Percentiles rank a stretch among this genome's conserved stretches.
phyloP scores from a whole-genome alignment of 371 early-diverging fungal genomes.

The Rhizopus delemar region DNA sequence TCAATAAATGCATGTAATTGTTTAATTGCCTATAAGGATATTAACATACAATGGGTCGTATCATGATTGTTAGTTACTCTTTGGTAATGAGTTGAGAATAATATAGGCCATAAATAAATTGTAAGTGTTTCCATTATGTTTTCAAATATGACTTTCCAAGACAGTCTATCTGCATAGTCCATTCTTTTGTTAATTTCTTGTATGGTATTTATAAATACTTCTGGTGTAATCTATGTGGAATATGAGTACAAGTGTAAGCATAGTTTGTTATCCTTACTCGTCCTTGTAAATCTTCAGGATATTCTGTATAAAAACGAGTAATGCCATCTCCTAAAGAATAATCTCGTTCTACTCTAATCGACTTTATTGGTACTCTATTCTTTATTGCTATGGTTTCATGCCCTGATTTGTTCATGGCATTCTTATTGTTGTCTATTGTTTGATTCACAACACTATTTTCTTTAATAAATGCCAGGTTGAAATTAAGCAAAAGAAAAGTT shows the following conservation, averaged over 20 bases:
- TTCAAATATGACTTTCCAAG: constrained; percentile 39
- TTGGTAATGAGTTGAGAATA: constrained; percentile 50
- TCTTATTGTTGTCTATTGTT: constrained; percentile 11
- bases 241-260: not conserved
- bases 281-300: constrained; percentile 39
- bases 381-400: constrained; percentile 21
- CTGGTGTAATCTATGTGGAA: constrained; percentile 29
- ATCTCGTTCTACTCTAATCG: constrained; percentile 49
- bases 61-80: constrained; percentile 28
- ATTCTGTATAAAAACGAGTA: constrained; percentile 41
- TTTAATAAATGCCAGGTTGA: not conserved
- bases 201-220: constrained; percentile 41
- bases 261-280: constrained; percentile 33
- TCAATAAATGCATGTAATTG: constrained; percentile 42
- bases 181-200: constrained; percentile 40
- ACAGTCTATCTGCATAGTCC: constrained; percentile 45
- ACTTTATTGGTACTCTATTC: constrained; percentile 20
- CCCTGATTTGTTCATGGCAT: constrained; percentile 21
- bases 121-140: constrained; percentile 50
- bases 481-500: constrained; percentile 1
- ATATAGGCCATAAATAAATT: constrained; percentile 48
- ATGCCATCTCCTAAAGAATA: constrained; percentile 52
- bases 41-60: not conserved
- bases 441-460: not conserved
- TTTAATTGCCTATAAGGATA: constrained; percentile 31